A percentile compares a stretch with the other conserved stretches of the same genome.
These are phyloP conservation scores for Tetracladium maxilliforme DNA, from an alignment of 2,329 filamentous ascomycete species.

Conservation along the genomic window DNA sequence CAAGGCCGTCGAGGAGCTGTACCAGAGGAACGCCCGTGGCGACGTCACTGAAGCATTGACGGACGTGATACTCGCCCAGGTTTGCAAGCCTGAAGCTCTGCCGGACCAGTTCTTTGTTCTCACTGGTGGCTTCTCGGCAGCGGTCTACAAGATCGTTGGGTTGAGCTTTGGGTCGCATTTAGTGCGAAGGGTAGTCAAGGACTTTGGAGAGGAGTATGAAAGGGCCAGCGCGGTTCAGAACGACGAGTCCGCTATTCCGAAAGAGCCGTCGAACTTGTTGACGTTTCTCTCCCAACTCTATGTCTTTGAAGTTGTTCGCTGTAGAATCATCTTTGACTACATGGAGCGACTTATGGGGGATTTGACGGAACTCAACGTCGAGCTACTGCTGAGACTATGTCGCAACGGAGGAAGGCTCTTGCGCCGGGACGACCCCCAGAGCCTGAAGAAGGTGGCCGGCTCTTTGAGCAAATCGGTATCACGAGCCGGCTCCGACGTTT, in stretches of 20 bases:
- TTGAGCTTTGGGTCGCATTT: slow-evolving; percentile 83
- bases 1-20: slow-evolving; percentile 68
- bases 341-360: slow-evolving; percentile 62
- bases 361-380: slow-evolving; percentile 75
- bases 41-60: slow-evolving; percentile 73
- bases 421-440: slow-evolving; percentile 73
- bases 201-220: slow-evolving; percentile 56
- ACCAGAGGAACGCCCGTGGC: slow-evolving; percentile 72
- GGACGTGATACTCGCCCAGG: slow-evolving; percentile 62
- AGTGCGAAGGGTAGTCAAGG: slow-evolving; percentile 61
- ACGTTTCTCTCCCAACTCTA: slow-evolving; percentile 79
- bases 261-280: slow-evolving; percentile 62
- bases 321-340: slow-evolving; percentile 80
- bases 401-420: slow-evolving; percentile 71
- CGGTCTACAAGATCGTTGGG: slow-evolving; percentile 75
- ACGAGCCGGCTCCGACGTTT: slow-evolving; percentile 53
- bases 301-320: slow-evolving; percentile 77
- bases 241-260: slow-evolving; percentile 19
- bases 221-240: slow-evolving; percentile 16
- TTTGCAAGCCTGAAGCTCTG: slow-evolving; percentile 64
- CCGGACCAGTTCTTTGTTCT: slow-evolving; percentile 85
- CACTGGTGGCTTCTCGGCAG: slow-evolving; percentile 77
- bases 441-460: slow-evolving; percentile 78
- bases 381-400: slow-evolving; percentile 73
- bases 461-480: slow-evolving; percentile 61